Evolutionary conservation across 345 rosid species (phyloP).

Genomic region (Balakata baccata): DNA sequence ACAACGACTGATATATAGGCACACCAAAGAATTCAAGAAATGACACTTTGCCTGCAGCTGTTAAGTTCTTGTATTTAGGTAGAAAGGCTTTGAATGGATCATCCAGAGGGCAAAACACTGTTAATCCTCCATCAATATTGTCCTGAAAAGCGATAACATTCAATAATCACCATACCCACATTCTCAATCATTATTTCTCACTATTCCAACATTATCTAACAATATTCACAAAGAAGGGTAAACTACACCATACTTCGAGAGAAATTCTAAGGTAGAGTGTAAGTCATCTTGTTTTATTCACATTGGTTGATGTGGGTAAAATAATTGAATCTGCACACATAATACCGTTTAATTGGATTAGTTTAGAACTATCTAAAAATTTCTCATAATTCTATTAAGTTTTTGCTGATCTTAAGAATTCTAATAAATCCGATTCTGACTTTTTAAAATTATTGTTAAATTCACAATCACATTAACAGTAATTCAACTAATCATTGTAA

Average conservation of each 20-base stretch:
- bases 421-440: not conserved
- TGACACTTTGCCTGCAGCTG: conserved; percentile 58
- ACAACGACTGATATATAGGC: conserved; percentile 67
- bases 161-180: not conserved
- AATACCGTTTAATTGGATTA: too few relatives aligned
- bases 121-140: conserved; percentile 73
- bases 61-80: conserved; percentile 76
- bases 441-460: too few relatives aligned
- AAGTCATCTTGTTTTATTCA: too few relatives aligned
- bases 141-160: conserved; percentile 43
- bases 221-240: too few relatives aligned
- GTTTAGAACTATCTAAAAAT: too few relatives aligned
- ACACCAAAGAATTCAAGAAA: conserved; percentile 71
- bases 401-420: not conserved
- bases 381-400: too few relatives aligned
- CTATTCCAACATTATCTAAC: not conserved
- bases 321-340: too few relatives aligned
- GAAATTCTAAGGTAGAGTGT: too few relatives aligned
- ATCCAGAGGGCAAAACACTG: conserved; percentile 94
- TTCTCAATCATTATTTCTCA: not conserved
- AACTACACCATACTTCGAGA: not conserved
- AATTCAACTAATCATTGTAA: not conserved
- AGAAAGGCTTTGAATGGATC: conserved; percentile 76
- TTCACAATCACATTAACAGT: not conserved
- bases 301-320: too few relatives aligned